These are phyloP conservation scores for Xylaria flabelliformis DNA, from an alignment of 495 filamentous ascomycete species.

Conservation along the genomic window DNA sequence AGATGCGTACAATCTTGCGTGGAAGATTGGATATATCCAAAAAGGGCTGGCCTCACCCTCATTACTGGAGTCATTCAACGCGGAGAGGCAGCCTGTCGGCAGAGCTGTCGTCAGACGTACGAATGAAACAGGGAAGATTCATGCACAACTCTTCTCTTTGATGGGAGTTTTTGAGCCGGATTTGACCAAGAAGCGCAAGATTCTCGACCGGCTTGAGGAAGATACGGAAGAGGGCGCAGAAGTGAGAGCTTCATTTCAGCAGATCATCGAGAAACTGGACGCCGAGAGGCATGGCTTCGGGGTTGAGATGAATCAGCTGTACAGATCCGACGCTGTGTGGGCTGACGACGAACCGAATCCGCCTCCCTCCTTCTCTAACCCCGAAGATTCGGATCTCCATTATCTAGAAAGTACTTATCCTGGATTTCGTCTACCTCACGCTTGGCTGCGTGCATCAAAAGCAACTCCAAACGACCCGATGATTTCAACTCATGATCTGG, in stretches of 20 bases:
- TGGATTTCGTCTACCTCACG: slow-evolving; percentile 59
- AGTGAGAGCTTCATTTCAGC: slow-evolving; percentile 51
- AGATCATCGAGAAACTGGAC: slow-evolving; percentile 23
- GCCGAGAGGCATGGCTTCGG: slow-evolving; percentile 22
- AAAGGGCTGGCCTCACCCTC: slow-evolving; percentile 44
- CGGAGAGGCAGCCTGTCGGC: slow-evolving; percentile 59
- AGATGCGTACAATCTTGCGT: slow-evolving; percentile 59
- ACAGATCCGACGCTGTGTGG: slow-evolving; percentile 45
- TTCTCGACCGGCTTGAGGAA: slow-evolving; percentile 45
- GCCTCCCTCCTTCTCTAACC: slow-evolving; percentile 31
- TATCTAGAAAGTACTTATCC: slow-evolving; percentile 51
- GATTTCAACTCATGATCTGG: slow-evolving; percentile 59
- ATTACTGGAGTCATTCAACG: slow-evolving; percentile 56
- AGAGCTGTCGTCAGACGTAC: slow-evolving; percentile 40
- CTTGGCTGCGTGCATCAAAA: slow-evolving; percentile 55
- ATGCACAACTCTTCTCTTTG: slow-evolving; percentile 39
- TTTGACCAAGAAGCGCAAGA: slow-evolving; percentile 25
- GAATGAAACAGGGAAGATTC: slow-evolving; percentile 47
- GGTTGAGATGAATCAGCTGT: slow-evolving; percentile 51
- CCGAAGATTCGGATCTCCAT: slow-evolving; percentile 41
- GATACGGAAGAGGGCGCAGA: slow-evolving; percentile 57
- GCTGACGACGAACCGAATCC: slow-evolving; percentile 44
- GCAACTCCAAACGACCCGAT: slow-evolving; percentile 41
- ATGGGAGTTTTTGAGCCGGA: slow-evolving; percentile 46
- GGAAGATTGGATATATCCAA: slow-evolving; percentile 60